Base-by-base conservation (phyloP, 2,329 filamentous ascomycete genomes). In the Lecanicillium sp. region DNA sequence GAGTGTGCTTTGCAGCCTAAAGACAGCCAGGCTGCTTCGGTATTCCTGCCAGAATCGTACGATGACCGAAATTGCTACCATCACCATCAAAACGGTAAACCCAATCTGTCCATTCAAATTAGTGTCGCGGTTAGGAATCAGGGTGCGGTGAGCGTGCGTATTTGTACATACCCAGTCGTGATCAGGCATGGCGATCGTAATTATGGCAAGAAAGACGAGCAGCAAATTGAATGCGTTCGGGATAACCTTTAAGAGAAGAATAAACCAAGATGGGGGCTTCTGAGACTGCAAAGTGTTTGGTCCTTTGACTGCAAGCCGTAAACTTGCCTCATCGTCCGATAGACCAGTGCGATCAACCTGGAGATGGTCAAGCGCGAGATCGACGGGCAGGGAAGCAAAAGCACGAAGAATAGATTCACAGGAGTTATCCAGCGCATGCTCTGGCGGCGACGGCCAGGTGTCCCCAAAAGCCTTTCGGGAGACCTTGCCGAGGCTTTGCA, bases 31-130 rank as follows among this genome's bases (percentile, higher is more conserved):
- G 14, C 47, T 48, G 41, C 52, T 54, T 15, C 48, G 45, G 18
- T 54, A 53, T 20, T 54, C 52, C 20, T 54, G 52, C 52, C 52
- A 53, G 31, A 54, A 54, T 14, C 52, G 49, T 5, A 53, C 50
- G n/a, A 41, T 10, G n/a, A 49, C 46, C 5, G 52, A 54, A 17
- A 54, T 45, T 28, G 37, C 7, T 14, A 54, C 46, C 52, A 54
- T 54, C 40, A 50, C 38, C 25, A 53, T 43, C 18, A 54, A 42
- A n/a, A 54, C 48, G 3, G 43, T 40, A 29, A 54, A 49, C 4
- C 37, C 41, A 19, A 33, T 40, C 41, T 43, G 12, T 14, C 17
- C 3, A 2, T 15, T 12, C 22, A 3, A 17, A 36, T 37, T 15
- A 37, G 37, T 37, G 8, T 6, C 7, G 11, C 22, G 15, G 5